These are phyloP conservation scores for Lagenidium sp. DNA, from an alignment of 352 stramenopile genomes.

Conservation along the genomic window DNA sequence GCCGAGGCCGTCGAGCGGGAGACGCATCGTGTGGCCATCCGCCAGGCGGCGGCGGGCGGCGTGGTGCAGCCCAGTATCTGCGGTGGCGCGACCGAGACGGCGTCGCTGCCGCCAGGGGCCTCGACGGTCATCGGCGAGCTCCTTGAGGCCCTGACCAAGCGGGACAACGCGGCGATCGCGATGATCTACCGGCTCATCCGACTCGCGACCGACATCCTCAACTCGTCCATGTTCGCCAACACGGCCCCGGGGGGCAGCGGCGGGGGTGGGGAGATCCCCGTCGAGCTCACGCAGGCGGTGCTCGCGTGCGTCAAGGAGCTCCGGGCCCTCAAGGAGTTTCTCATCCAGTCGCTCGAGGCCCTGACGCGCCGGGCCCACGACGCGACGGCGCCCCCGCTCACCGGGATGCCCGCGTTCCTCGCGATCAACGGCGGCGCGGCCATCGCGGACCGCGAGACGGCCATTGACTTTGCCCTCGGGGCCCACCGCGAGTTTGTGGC, in stretches of 20 bases:
- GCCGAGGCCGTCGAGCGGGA: constrained; percentile 28
- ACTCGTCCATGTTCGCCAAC: constrained; percentile 21
- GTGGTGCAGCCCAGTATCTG: too few species aligned
- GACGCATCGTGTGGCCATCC: constrained; percentile 34
- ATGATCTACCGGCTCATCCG: constrained; percentile 67
- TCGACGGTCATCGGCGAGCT: constrained; percentile 14
- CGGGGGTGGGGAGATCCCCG: constrained; percentile 24
- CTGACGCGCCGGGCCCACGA: constrained; percentile 16
- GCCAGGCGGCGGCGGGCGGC: constrained; percentile 16
- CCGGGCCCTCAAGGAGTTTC: constrained; percentile 57
- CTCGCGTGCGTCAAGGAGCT: constrained; percentile 61
- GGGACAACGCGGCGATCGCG: constrained; percentile 43
- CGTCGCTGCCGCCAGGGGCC: neutral
- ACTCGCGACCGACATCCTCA: constrained; percentile 56
- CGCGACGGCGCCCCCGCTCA: constrained; percentile 6
- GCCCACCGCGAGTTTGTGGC: constrained; percentile 53
- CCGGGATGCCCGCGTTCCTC: too few species aligned
- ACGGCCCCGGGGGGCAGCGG: neutral
- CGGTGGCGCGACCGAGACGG: too few species aligned
- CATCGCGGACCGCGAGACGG: constrained; percentile 27
- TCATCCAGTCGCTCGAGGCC: constrained; percentile 50
- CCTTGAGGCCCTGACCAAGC: constrained; percentile 42
- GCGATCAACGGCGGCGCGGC: too few species aligned
- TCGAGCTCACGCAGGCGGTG: constrained; percentile 49
- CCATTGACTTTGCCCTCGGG: constrained; percentile 46